Evolutionary conservation across 768 basidiomycete species (phyloP).

Genomic region (Obba rivulosa): DNA sequence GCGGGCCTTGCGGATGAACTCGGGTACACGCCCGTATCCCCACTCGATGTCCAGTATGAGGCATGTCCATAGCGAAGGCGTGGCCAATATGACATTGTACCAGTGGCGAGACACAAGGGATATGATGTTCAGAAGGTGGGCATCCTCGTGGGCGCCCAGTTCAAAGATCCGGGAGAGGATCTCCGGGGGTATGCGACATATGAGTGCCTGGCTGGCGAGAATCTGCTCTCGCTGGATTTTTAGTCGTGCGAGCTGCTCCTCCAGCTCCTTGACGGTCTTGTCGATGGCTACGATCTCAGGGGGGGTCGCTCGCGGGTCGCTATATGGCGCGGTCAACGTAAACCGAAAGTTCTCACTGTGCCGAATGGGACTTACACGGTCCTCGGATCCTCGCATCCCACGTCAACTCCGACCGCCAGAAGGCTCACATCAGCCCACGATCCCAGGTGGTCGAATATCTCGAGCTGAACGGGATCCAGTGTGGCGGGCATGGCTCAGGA

Average conservation of each 20-base stretch:
- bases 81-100: constrained; percentile 20
- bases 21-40: constrained; percentile 18
- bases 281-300: constrained; percentile 21
- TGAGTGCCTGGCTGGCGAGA: constrained; percentile 21
- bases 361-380: too few species aligned
- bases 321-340: constrained; percentile 1
- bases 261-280: constrained; percentile 18
- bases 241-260: constrained; percentile 18
- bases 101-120: constrained; percentile 25
- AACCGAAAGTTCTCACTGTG: too few species aligned
- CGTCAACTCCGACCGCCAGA: too few species aligned
- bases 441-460: too few species aligned
- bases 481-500: too few species aligned
- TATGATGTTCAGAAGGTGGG: constrained; percentile 15
- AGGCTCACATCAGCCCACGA: too few species aligned
- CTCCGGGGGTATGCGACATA: constrained; percentile 22
- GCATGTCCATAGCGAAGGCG: constrained; percentile 25
- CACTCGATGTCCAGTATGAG: constrained; percentile 22
- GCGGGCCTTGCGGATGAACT: constrained; percentile 22
- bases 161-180: constrained; percentile 26
- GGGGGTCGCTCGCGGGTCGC: constrained; percentile 20
- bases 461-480: too few species aligned
- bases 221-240: constrained; percentile 16
- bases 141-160: constrained; percentile 21
- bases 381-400: too few species aligned